Percentiles rank a stretch among this genome's conserved stretches.
phyloP scores from a whole-genome alignment of 306 rosid genomes.

The Cucurbita ficifolia region DNA sequence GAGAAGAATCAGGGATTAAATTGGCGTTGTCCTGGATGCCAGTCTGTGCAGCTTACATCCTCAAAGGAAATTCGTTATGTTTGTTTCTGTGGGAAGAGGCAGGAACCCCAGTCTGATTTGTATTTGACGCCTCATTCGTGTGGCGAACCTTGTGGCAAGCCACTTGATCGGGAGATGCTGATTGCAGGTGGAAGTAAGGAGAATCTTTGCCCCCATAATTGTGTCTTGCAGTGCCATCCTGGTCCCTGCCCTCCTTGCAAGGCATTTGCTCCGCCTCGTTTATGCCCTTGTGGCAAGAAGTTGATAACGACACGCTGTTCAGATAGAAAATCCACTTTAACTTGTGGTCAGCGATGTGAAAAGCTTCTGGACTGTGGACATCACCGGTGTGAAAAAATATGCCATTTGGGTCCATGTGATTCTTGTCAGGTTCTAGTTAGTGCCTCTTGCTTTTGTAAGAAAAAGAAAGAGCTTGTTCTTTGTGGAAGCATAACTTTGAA shows the following conservation, averaged over 20 bases:
- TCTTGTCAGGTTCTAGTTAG: constrained; percentile 46
- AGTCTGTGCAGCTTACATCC: constrained; percentile 56
- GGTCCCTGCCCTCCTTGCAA: constrained; percentile 96
- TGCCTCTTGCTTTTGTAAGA: constrained; percentile 76
- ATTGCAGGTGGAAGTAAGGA: constrained; percentile 38
- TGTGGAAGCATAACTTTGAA: constrained; percentile 70
- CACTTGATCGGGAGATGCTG: constrained; percentile 45
- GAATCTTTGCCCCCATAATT: constrained; percentile 71
- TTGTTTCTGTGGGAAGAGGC: constrained; percentile 82
- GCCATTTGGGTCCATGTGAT: constrained; percentile 82
- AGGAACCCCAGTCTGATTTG: constrained; percentile 82
- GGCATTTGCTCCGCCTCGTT: constrained; percentile 69
- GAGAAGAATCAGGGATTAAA: constrained; percentile 74
- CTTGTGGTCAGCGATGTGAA: constrained; percentile 71
- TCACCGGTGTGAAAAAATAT: constrained; percentile 43
- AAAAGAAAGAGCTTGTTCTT: constrained; percentile 34
- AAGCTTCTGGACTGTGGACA: constrained; percentile 71
- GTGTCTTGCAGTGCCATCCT: constrained; percentile 96
- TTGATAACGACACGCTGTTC: constrained; percentile 68
- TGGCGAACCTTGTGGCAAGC: constrained; percentile 85
- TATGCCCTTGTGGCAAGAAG: constrained; percentile 89
- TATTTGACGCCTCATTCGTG: constrained; percentile 92
- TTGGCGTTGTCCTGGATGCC: constrained; percentile 99
- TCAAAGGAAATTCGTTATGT: constrained; percentile 66
- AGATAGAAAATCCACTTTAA: constrained; percentile 57